phyloP scores from a whole-genome alignment of 345 rosid genomes.

The Brassica incana region DNA sequence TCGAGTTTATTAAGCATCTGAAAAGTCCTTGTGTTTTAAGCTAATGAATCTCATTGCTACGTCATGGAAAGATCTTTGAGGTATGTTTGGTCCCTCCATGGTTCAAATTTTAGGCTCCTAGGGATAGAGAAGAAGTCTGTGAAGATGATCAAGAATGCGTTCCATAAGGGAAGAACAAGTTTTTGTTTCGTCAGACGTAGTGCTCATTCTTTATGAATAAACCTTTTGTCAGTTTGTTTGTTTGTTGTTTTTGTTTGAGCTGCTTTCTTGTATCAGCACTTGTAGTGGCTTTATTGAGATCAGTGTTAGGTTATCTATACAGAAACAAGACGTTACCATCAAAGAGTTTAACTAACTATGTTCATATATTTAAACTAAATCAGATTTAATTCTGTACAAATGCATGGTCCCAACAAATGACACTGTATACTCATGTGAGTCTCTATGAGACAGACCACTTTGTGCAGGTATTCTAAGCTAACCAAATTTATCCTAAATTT shows the following conservation, averaged over 20 bases:
- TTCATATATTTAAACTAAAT: conserved; percentile 15
- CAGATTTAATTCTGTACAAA: background rate
- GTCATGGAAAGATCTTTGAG: background rate
- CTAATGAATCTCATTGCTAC: background rate
- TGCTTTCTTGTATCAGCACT: background rate
- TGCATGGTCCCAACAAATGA: background rate
- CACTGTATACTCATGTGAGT: conserved; percentile 20
- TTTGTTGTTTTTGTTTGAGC: background rate
- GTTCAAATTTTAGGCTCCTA: background rate
- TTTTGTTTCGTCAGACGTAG: background rate
- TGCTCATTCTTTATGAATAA: background rate
- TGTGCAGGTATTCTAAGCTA: no score
- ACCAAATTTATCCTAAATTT: background rate
- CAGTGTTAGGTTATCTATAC: background rate
- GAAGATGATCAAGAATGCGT: background rate
- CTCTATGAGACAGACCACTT: no score
- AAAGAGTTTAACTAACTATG: background rate
- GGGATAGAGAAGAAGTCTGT: background rate
- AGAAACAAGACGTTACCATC: background rate
- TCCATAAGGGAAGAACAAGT: background rate
- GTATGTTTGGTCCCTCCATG: conserved; percentile 4
- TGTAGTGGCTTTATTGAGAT: background rate
- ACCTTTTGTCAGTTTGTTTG: background rate
- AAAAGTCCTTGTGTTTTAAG: background rate
- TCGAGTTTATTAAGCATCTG: background rate